Evolutionary conservation across 2,329 filamentous ascomycete species (phyloP).

Genomic region (Arthroderma sp.): DNA sequence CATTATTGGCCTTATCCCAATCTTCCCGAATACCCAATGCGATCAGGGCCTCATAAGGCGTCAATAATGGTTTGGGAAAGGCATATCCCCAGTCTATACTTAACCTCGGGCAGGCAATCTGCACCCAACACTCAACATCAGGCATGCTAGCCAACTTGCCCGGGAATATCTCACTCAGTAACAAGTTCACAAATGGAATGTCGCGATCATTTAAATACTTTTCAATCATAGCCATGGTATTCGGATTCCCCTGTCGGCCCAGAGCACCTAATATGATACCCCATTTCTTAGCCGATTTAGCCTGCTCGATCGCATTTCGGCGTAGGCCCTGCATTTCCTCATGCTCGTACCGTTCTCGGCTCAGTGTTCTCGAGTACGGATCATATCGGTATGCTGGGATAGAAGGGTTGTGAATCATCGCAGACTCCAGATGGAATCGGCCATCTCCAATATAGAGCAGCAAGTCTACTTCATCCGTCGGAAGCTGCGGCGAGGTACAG

Average conservation of each 20-base stretch:
- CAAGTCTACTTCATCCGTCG: slow-evolving; percentile 51
- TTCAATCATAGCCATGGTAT: slow-evolving; percentile 82
- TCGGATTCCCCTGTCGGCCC: slow-evolving; percentile 86
- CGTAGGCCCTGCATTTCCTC: slow-evolving; percentile 77
- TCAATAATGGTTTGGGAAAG: slow-evolving; percentile 75
- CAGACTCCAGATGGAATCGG: slow-evolving; percentile 89
- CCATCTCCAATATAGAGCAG: slow-evolving; percentile 87
- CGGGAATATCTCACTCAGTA: slow-evolving; percentile 92
- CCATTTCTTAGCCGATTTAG: slow-evolving; percentile 73
- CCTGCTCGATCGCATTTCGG: slow-evolving; percentile 60
- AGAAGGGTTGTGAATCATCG: slow-evolving; percentile 94
- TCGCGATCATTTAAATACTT: slow-evolving; percentile 55
- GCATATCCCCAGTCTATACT: slow-evolving; percentile 99
- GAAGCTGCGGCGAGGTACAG: slow-evolving; percentile 79
- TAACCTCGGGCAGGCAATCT: slow-evolving; percentile 88
- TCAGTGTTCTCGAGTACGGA: slow-evolving; percentile 84
- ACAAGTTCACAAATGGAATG: slow-evolving; percentile 69
- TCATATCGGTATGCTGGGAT: slow-evolving; percentile 93
- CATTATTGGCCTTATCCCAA: slow-evolving; percentile 49
- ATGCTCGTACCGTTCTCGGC: slow-evolving; percentile 83
- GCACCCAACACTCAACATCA: slow-evolving; percentile 95
- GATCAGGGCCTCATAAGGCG: slow-evolving; percentile 88
- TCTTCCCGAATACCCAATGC: slow-evolving; percentile 68
- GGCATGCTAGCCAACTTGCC: slow-evolving; percentile 86
- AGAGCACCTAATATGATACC: slow-evolving; percentile 87